Evolutionary conservation across 2,329 filamentous ascomycete genomes (phyloP).

Genomic region (Aspergillus ustus): DNA sequence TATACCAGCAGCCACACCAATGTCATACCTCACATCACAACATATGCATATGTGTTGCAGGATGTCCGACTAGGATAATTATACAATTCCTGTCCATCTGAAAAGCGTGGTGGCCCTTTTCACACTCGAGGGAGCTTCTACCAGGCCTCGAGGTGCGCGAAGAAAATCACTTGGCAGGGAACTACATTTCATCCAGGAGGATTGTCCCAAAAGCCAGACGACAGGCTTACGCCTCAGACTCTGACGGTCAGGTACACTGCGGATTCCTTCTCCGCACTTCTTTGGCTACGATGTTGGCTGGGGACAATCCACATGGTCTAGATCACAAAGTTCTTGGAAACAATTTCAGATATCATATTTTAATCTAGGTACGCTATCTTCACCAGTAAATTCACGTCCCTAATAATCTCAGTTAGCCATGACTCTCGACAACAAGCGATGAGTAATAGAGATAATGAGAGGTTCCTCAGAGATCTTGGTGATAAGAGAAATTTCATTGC

Average conservation of each 20-base stretch:
- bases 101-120: no score
- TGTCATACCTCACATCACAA: no score
- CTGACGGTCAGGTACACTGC: neutral
- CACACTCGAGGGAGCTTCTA: no score
- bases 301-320: neutral
- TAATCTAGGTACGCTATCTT: neutral
- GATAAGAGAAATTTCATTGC: constrained; percentile 62
- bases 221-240: neutral
- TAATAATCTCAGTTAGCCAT: constrained; percentile 27
- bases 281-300: neutral
- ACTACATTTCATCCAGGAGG: no score
- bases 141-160: no score
- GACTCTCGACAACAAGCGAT: constrained; percentile 19
- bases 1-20: no score
- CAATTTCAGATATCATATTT: neutral
- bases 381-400: neutral
- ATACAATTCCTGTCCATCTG: no score
- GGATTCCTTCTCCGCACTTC: neutral
- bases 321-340: neutral
- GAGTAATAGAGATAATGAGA: constrained; percentile 22
- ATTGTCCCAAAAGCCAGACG: no score
- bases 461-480: constrained; percentile 72
- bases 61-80: no score
- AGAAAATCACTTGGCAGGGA: no score
- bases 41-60: no score